Conservation (phyloP, 2,329 filamentous ascomycete genomes). For the Thielaviopsis euricoi region DNA sequence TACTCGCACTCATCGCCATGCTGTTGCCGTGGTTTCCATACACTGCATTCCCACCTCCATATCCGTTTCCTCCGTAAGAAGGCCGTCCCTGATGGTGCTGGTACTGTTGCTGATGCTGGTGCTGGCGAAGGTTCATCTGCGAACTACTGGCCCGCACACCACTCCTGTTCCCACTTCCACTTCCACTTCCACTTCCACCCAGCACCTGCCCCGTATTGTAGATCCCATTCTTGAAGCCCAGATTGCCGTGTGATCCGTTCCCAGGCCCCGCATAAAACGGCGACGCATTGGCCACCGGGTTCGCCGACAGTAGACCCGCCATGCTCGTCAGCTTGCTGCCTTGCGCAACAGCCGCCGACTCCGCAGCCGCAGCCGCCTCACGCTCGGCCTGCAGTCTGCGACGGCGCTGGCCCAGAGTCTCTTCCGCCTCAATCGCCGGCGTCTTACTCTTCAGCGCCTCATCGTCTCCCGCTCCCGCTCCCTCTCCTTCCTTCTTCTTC, state of each 20-base stretch:
- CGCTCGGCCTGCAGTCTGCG: slow-evolving; percentile 54
- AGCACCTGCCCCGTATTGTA: slow-evolving; percentile 38
- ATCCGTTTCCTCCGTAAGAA: not conserved
- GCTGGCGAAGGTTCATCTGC: not conserved
- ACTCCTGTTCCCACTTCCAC: not conserved
- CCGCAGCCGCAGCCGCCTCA: slow-evolving; percentile 44
- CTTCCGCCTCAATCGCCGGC: slow-evolving; percentile 41
- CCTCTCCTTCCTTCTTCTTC: slow-evolving; percentile 17
- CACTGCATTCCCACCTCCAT: not conserved
- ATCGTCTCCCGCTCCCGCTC: slow-evolving; percentile 19
- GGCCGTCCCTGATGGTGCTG: not conserved
- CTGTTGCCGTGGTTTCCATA: slow-evolving; percentile 17
- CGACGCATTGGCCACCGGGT: slow-evolving; percentile 21
- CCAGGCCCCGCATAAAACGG: slow-evolving; percentile 14
- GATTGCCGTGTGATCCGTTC: slow-evolving; percentile 20
- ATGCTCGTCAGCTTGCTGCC: slow-evolving; percentile 30
- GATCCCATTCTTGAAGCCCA: slow-evolving; percentile 32
- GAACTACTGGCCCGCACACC: slow-evolving; percentile 11
- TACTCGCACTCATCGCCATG: slow-evolving; percentile 16
- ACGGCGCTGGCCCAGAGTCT: slow-evolving; percentile 64
- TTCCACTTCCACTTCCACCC: slow-evolving; percentile 17
- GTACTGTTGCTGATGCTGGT: not conserved
- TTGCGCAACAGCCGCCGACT: slow-evolving; percentile 17
- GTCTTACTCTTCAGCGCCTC: slow-evolving; percentile 18
- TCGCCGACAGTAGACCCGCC: slow-evolving; percentile 38